phyloP scores from a whole-genome alignment of 139 green algal genomes.

The Haematococcus lacustris region DNA sequence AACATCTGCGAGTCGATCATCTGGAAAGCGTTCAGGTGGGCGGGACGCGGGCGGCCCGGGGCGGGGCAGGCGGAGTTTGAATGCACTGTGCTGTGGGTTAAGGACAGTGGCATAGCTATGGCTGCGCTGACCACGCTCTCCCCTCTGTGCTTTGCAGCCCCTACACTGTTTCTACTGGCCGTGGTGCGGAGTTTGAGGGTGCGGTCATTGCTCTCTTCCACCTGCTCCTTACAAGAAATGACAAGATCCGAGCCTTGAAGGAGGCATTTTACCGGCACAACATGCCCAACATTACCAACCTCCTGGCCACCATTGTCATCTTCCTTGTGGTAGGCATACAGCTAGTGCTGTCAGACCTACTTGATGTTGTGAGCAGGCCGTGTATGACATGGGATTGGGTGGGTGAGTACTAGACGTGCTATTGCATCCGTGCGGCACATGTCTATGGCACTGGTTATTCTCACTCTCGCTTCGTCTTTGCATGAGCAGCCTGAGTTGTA shows the following conservation, averaged over 20 bases:
- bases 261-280: slow-evolving; percentile 97
- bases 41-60: too few species aligned
- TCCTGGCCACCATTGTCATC: slow-evolving; percentile 91
- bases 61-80: neutral
- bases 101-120: too few species aligned
- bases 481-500: too few species aligned
- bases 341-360: neutral
- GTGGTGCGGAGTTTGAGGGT: slow-evolving; percentile 96
- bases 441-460: too few species aligned
- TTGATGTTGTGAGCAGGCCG: neutral
- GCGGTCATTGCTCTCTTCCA: slow-evolving; percentile 97
- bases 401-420: too few species aligned
- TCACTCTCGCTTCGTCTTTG: too few species aligned
- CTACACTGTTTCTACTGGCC: slow-evolving; percentile 73
- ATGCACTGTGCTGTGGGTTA: neutral
- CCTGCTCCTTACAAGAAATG: slow-evolving; percentile 83
- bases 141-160: slow-evolving; percentile 12
- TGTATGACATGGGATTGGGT: neutral
- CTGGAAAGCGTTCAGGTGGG: slow-evolving; percentile 94
- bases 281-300: slow-evolving; percentile 96
- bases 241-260: slow-evolving; percentile 91
- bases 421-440: too few species aligned
- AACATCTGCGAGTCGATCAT: slow-evolving; percentile 99
- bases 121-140: too few species aligned
- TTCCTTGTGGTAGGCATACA: slow-evolving; percentile 82